Percentiles rank a stretch among this genome's conserved stretches.
Evolutionary conservation across 352 stramenopile genomes (phyloP).

Genomic region (Lagenidium sp.): DNA sequence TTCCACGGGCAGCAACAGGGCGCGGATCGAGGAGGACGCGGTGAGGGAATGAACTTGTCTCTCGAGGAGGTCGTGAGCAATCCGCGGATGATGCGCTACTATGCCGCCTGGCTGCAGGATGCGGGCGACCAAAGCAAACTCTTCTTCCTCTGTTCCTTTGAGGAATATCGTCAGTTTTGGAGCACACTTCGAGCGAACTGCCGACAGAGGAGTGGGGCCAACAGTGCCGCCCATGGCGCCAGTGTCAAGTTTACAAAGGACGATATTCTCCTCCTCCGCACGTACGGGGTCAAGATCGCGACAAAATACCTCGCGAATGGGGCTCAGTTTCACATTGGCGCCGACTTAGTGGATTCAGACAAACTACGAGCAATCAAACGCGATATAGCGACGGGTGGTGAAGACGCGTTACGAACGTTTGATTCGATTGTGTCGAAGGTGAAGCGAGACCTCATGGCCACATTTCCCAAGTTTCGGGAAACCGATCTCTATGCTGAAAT

Average conservation of each 20-base stretch:
- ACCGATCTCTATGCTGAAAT: constrained; percentile 77
- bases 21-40: no score
- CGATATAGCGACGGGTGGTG: constrained; percentile 62
- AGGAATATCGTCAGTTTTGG: constrained; percentile 32
- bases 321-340: constrained; percentile 74
- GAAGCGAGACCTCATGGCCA: constrained; percentile 72
- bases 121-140: constrained; percentile 27
- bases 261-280: constrained; percentile 73
- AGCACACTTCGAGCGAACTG: constrained; percentile 21
- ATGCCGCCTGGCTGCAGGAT: constrained; percentile 24
- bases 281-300: constrained; percentile 81
- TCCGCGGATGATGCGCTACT: constrained; percentile 39
- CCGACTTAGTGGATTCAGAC: constrained; percentile 41
- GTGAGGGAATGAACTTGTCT: constrained; percentile 15
- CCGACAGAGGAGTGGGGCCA: background rate
- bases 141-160: constrained; percentile 32
- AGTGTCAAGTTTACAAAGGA: constrained; percentile 68
- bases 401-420: constrained; percentile 76
- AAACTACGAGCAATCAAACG: constrained; percentile 67
- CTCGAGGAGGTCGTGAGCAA: constrained; percentile 33
- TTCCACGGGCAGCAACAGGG: constrained; percentile 16
- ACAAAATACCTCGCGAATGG: constrained; percentile 78
- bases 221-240: constrained; percentile 3
- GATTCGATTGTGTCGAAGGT: constrained; percentile 67
- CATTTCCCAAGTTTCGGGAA: constrained; percentile 72